Conservation (phyloP, 768 basidiomycete species). For the Macrolepiota albuminosa region DNA sequence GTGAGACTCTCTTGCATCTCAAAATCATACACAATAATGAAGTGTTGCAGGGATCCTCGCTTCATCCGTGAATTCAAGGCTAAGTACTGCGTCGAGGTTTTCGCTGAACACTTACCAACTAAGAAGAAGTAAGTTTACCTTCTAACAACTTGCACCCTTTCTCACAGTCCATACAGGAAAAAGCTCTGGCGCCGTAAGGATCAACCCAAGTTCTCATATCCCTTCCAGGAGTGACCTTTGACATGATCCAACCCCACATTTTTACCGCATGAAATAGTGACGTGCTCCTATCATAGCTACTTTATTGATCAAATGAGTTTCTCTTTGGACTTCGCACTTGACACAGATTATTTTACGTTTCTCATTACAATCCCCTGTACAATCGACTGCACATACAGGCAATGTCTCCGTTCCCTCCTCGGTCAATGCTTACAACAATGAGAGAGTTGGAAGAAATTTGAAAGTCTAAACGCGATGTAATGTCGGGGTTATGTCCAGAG, state of each 20-base stretch:
- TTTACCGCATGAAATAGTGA: not conserved
- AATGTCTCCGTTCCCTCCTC: not conserved
- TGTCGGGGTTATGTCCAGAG: no score
- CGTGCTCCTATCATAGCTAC: no score
- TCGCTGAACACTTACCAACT: constrained; percentile 74
- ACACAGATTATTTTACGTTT: not conserved
- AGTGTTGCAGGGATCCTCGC: constrained; percentile 73
- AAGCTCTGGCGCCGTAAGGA: constrained; percentile 91
- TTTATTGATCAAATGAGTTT: not conserved
- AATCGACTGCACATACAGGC: not conserved
- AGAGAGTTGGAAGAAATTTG: not conserved
- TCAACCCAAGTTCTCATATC: constrained; percentile 81
- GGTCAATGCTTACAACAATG: not conserved
- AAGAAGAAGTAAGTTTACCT: constrained; percentile 79
- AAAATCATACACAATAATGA: not conserved
- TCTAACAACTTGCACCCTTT: not conserved
- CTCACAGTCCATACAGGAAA: constrained; percentile 46
- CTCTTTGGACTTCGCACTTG: not conserved
- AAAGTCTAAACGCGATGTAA: not conserved
- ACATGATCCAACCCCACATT: not conserved
- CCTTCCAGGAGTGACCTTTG: constrained; percentile 64
- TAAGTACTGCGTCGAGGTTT: constrained; percentile 80
- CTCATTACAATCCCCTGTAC: not conserved
- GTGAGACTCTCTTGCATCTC: constrained; percentile 35
- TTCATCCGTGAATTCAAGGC: constrained; percentile 93